Conservation (phyloP, 257 asterid genomes). For the Echites panduratus region DNA sequence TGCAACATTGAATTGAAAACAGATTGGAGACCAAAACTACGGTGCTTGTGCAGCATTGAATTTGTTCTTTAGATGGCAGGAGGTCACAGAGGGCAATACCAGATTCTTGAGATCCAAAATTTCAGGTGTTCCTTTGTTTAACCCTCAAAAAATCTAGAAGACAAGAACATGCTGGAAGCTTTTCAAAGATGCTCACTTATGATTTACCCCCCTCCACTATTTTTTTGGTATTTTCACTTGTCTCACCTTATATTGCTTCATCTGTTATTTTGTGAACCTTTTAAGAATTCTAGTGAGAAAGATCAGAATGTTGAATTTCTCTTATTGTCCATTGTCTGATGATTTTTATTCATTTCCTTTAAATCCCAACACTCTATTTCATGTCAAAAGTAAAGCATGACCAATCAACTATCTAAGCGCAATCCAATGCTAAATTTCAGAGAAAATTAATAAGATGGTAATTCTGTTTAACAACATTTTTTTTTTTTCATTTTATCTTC, state of each 20-base stretch:
- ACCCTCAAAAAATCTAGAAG: neutral
- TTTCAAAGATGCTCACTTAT: neutral
- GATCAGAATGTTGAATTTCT: neutral
- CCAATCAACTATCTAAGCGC: too few relatives aligned
- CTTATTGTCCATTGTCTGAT: too few relatives aligned
- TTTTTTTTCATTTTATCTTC: neutral
- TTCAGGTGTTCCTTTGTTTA: neutral
- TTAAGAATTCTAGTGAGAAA: neutral
- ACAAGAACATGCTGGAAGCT: neutral
- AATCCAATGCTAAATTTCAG: neutral
- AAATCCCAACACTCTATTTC: neutral
- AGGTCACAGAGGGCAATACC: neutral
- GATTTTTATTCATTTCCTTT: neutral
- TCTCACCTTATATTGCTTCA: neutral
- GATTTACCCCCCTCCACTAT: neutral
- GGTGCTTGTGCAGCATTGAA: too few relatives aligned
- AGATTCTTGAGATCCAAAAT: neutral
- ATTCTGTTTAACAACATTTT: too few relatives aligned
- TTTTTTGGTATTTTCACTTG: neutral
- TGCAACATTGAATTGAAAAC: neutral
- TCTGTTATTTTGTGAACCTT: neutral
- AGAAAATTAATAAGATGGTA: neutral
- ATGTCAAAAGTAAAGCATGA: too few relatives aligned
- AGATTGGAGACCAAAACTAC: neutral
- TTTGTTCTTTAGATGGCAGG: neutral